Evolutionary conservation across 2,329 filamentous ascomycete species (phyloP).

Genomic region (Hypoxylon sp.): DNA sequence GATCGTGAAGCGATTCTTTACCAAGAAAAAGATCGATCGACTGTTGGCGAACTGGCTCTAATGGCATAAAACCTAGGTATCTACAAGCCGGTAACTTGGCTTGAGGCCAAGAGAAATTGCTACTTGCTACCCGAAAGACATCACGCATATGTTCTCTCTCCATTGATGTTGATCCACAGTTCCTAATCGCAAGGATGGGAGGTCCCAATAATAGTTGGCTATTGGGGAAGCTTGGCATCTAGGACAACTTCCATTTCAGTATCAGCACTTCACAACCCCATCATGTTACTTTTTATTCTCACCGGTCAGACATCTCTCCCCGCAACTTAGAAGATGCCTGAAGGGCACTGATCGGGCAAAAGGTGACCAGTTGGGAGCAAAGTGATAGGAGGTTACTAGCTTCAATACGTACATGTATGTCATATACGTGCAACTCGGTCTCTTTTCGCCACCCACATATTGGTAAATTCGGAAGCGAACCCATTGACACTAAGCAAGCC

Average conservation of each 20-base stretch:
- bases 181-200: slow-evolving; percentile 22
- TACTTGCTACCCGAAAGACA: slow-evolving; percentile 23
- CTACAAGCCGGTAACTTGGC: slow-evolving; percentile 16
- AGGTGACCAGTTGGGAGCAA: slow-evolving; percentile 5
- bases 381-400: slow-evolving; percentile 13
- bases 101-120: slow-evolving; percentile 9
- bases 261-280: slow-evolving; percentile 16
- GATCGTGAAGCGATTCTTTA: slow-evolving; percentile 6
- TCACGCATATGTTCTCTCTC: slow-evolving; percentile 14
- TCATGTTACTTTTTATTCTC: slow-evolving; percentile 14
- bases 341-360: slow-evolving; percentile 9
- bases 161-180: slow-evolving; percentile 19
- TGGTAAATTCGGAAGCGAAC: slow-evolving; percentile 32
- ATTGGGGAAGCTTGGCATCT: slow-evolving; percentile 32
- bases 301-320: slow-evolving; percentile 13
- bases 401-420: slow-evolving; percentile 24
- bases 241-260: slow-evolving; percentile 18
- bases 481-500: slow-evolving; percentile 24
- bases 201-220: slow-evolving; percentile 25
- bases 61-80: slow-evolving; percentile 17
- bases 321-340: slow-evolving; percentile 1
- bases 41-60: slow-evolving; percentile 11
- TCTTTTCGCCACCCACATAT: slow-evolving; percentile 36
- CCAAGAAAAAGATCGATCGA: slow-evolving; percentile 8
- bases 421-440: slow-evolving; percentile 28